Conservation (phyloP, 1,139 yeast genomes). For the Blastobotrys malaysiensis region DNA sequence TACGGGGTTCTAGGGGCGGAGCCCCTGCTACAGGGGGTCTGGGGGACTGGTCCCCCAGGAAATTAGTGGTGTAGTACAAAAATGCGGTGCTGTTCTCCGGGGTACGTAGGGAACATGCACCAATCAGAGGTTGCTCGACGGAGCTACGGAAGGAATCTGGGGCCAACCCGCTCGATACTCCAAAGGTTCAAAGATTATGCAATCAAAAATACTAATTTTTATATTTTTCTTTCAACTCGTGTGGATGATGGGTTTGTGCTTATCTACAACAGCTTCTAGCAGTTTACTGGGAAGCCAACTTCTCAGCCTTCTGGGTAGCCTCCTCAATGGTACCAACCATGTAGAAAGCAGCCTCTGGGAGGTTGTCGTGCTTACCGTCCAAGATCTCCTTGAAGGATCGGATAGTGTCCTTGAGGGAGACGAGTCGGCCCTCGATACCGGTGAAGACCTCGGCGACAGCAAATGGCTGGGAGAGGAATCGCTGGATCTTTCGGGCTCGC, state of each 20-base stretch:
- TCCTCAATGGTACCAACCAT: slow-evolving; percentile 99
- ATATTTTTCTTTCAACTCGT: slow-evolving; percentile 5
- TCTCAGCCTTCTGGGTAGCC: slow-evolving; percentile 97
- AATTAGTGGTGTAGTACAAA: too few relatives aligned
- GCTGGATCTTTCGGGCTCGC: slow-evolving; percentile 99
- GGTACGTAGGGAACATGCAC: too few relatives aligned
- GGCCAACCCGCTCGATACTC: too few relatives aligned
- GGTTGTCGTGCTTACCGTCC: slow-evolving; percentile 97
- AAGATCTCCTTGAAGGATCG: slow-evolving; percentile 93
- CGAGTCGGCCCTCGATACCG: slow-evolving; percentile 98
- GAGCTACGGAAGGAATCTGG: too few relatives aligned
- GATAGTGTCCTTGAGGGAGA: slow-evolving; percentile 92
- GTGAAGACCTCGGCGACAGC: slow-evolving; percentile 99
- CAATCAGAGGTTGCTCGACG: too few relatives aligned
- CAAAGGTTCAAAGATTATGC: neutral
- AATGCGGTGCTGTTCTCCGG: too few relatives aligned
- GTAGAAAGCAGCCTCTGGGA: slow-evolving; percentile 99
- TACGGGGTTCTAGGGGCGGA: too few relatives aligned
- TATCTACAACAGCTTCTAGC: slow-evolving; percentile 1
- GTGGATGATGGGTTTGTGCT: slow-evolving; percentile 3
- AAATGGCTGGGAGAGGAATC: slow-evolving; percentile 99
- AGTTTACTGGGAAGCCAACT: slow-evolving; percentile 54
- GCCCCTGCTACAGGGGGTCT: too few relatives aligned
- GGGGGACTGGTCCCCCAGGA: too few relatives aligned
- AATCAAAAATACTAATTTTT: slow-evolving; percentile 1